Evolutionary conservation across 2,329 filamentous ascomycete species (phyloP).

Genomic region (Colletotrichum sp.): DNA sequence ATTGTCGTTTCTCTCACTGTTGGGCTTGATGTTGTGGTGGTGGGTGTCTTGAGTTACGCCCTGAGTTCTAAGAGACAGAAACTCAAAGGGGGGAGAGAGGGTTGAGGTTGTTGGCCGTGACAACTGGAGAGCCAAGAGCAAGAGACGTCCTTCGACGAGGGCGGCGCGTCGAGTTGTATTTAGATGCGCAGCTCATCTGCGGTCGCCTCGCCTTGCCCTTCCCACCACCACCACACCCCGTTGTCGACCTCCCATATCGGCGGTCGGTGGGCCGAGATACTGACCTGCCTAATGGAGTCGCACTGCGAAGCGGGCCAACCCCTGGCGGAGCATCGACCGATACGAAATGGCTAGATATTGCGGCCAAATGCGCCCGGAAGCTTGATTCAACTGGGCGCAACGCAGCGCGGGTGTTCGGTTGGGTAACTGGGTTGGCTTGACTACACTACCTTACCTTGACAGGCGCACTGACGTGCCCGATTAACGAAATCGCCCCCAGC

Average conservation of each 20-base stretch:
- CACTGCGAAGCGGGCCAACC: conserved; percentile 2
- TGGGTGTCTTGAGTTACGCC: not conserved
- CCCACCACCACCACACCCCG: not conserved
- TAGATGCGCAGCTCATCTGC: not conserved
- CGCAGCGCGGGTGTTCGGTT: not conserved
- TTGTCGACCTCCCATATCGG: not conserved
- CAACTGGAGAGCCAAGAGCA: not conserved
- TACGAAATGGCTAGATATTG: not conserved
- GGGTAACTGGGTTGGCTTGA: not conserved
- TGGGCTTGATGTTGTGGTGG: not conserved
- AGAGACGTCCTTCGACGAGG: not conserved
- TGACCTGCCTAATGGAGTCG: conserved; percentile 19
- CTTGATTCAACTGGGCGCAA: not conserved
- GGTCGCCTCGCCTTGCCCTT: not conserved
- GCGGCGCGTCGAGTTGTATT: conserved; percentile 11
- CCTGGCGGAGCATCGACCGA: conserved; percentile 9
- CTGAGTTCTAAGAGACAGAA: not conserved
- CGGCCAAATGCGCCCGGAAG: not conserved
- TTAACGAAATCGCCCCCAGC: not conserved
- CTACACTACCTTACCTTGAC: not conserved
- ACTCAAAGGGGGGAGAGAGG: conserved; percentile 7
- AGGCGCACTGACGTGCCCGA: not conserved
- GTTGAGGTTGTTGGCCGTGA: not conserved
- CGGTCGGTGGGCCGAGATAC: conserved; percentile 9
- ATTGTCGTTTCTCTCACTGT: not conserved